Conservation (phyloP, 2,329 filamentous ascomycete genomes). For the Alternaria incomplexa region DNA sequence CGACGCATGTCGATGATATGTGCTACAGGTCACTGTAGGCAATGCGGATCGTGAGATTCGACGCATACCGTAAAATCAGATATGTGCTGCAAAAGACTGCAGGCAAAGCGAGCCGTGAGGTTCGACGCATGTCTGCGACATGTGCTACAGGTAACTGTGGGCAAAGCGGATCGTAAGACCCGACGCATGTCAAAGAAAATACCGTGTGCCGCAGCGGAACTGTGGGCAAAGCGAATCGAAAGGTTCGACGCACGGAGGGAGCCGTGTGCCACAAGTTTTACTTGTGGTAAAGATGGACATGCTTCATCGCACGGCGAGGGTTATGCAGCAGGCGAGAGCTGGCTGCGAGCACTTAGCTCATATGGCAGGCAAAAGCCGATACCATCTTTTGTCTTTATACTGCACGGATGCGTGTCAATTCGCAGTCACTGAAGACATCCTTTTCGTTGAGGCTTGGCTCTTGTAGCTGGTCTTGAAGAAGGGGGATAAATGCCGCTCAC, state of each 20-base stretch:
- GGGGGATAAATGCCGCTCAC: neutral
- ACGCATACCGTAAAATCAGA: no score
- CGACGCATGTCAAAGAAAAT: neutral
- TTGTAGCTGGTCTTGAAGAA: neutral
- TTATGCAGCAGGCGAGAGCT: neutral
- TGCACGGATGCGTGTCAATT: neutral
- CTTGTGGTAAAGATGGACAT: neutral
- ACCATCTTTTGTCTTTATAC: neutral
- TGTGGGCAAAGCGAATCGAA: neutral
- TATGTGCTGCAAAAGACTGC: no score
- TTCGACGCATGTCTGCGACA: neutral
- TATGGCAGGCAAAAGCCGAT: neutral
- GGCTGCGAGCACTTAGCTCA: neutral
- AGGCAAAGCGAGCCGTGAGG: no score
- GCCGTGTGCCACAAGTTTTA: neutral
- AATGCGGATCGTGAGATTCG: neutral
- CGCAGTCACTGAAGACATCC: neutral
- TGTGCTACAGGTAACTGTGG: neutral
- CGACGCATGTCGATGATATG: neutral
- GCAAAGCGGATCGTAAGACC: neutral
- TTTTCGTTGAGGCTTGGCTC: neutral
- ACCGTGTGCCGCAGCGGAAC: neutral
- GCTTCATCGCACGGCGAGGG: neutral
- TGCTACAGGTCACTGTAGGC: neutral
- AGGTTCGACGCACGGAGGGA: neutral